Conservation (phyloP, 208 protist species). For the Crithidia bombi region DNA sequence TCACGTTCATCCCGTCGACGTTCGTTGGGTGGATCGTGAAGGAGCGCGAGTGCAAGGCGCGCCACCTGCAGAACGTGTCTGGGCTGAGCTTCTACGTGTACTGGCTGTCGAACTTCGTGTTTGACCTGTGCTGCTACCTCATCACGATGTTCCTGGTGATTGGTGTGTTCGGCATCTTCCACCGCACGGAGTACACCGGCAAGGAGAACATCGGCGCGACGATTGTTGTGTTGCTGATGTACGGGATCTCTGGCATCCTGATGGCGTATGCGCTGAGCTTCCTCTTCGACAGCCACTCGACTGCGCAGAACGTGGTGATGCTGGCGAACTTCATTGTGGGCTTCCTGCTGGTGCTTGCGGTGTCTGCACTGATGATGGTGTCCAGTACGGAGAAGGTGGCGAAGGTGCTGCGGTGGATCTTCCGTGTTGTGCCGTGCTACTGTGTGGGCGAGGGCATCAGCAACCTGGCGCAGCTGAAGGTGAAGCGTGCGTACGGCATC, state of each 20-base stretch:
- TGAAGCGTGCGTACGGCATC: slow-evolving; percentile 37
- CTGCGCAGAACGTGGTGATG: slow-evolving; percentile 72
- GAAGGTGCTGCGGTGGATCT: slow-evolving; percentile 51
- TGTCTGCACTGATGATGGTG: slow-evolving; percentile 52
- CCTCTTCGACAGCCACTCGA: slow-evolving; percentile 65
- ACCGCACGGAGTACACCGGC: slow-evolving; percentile 64
- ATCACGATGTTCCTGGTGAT: slow-evolving; percentile 69
- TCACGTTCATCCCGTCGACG: slow-evolving; percentile 72
- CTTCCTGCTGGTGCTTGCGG: slow-evolving; percentile 67
- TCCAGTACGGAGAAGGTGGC: slow-evolving; percentile 45
- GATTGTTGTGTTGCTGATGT: slow-evolving; percentile 60
- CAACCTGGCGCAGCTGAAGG: slow-evolving; percentile 49
- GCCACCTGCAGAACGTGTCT: slow-evolving; percentile 74
- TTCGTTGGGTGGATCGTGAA: slow-evolving; percentile 77
- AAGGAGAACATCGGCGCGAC: slow-evolving; percentile 42
- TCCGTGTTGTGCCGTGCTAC: slow-evolving; percentile 76
- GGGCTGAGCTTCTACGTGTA: slow-evolving; percentile 67
- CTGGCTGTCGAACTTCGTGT: slow-evolving; percentile 83
- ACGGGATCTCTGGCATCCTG: slow-evolving; percentile 63
- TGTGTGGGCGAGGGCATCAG: slow-evolving; percentile 81
- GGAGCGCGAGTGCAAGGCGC: slow-evolving; percentile 71
- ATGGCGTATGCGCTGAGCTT: slow-evolving; percentile 72
- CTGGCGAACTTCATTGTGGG: slow-evolving; percentile 80
- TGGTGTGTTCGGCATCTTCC: slow-evolving; percentile 65
- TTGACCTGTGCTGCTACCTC: slow-evolving; percentile 67